Percentiles rank a stretch among this genome's conserved stretches.
Evolutionary conservation across 306 rosid genomes (phyloP).

Genomic region (Erythrophleum fordii): DNA sequence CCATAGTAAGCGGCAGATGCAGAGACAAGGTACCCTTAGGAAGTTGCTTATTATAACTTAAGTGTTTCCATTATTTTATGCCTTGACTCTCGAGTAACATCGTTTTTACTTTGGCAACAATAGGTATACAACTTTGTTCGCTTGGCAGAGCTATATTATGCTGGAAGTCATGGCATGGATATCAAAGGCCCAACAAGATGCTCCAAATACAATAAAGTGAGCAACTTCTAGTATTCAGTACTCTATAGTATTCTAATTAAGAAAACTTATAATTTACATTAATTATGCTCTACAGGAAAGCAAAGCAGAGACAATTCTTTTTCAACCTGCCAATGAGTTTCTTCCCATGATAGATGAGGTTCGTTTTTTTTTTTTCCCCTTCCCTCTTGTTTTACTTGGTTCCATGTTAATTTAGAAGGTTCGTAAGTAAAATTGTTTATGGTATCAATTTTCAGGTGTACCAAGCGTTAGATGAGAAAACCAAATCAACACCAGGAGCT

Average conservation of each 20-base stretch:
- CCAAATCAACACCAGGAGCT: constrained; percentile 77
- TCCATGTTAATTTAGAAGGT: background rate
- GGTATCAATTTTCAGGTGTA: constrained; percentile 57
- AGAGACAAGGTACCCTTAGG: constrained; percentile 73
- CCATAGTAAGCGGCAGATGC: constrained; percentile 91
- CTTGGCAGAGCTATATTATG: constrained; percentile 87
- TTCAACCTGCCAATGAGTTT: constrained; percentile 86
- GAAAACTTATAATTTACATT: background rate
- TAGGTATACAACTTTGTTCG: constrained; percentile 85
- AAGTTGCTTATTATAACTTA: background rate
- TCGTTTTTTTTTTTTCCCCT: background rate
- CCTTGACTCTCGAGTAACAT: background rate
- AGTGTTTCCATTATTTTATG: background rate
- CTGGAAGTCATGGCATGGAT: constrained; percentile 99
- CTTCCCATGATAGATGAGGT: constrained; percentile 95
- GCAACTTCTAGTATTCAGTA: constrained; percentile 24
- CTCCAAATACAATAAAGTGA: constrained; percentile 68
- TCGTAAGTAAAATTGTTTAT: background rate
- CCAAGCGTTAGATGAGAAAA: constrained; percentile 61
- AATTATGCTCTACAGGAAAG: constrained; percentile 49
- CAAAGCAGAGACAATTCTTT: constrained; percentile 65
- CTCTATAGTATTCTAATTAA: background rate
- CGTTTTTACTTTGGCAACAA: background rate
- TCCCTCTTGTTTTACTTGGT: background rate
- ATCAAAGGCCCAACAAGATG: constrained; percentile 84